These are phyloP conservation scores for Penicillium flavigenum DNA, from an alignment of 495 filamentous ascomycete species.

Conservation along the genomic window DNA sequence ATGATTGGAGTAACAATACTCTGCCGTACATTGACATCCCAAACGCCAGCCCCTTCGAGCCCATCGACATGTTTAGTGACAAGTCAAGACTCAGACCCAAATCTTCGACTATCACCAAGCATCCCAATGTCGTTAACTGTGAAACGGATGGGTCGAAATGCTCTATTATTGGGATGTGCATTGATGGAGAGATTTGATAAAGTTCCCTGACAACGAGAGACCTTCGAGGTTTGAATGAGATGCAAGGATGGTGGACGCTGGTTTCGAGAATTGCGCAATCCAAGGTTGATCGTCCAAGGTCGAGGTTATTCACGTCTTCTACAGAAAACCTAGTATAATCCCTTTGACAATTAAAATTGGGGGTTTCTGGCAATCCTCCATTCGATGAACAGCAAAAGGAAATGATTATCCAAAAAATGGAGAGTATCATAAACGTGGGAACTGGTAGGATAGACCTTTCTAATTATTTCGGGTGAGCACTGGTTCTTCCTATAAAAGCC, in stretches of 20 bases:
- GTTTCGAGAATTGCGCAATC: background rate
- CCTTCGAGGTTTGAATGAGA: background rate
- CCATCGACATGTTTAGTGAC: background rate
- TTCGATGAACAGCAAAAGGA: background rate
- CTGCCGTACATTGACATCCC: conserved; percentile 31
- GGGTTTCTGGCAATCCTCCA: background rate
- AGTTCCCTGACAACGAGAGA: background rate
- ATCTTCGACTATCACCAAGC: background rate
- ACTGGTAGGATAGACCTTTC: background rate
- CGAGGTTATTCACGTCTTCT: background rate
- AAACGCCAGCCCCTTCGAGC: conserved; percentile 30
- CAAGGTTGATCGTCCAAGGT: background rate
- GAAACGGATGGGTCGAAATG: background rate
- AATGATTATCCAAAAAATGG: background rate
- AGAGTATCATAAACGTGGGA: background rate
- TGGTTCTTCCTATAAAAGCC: background rate
- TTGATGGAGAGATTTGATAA: background rate
- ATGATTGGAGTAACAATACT: conserved; percentile 40
- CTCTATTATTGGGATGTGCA: background rate
- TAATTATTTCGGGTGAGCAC: background rate
- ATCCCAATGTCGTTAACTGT: background rate
- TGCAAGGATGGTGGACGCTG: background rate
- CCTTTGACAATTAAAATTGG: background rate
- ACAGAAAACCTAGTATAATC: background rate
- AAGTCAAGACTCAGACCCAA: background rate